Conservation (phyloP, 2,329 filamentous ascomycete species). For the Pseudogymnoascus sp. region DNA sequence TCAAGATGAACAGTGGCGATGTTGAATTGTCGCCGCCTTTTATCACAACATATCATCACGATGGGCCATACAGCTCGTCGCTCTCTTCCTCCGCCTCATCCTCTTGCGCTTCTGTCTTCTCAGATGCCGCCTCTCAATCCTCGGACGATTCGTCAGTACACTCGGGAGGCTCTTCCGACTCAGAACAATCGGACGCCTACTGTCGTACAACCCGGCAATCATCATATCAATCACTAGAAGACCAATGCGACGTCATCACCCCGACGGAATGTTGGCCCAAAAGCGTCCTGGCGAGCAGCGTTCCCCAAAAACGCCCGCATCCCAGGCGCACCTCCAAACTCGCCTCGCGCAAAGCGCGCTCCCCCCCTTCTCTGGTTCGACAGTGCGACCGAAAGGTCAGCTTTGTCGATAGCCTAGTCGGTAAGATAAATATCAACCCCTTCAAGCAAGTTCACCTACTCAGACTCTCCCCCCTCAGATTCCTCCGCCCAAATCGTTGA, state of each 20-base stretch:
- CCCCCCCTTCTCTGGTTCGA: conserved; percentile 70
- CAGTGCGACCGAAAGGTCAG: conserved; percentile 89
- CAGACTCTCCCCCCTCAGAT: conserved; percentile 54
- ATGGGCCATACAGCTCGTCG: conserved; percentile 31
- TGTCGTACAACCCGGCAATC: conserved; percentile 32
- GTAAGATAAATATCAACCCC: conserved; percentile 57
- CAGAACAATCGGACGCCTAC: conserved; percentile 43
- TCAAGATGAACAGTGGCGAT: conserved; percentile 55
- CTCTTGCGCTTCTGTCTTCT: conserved; percentile 62
- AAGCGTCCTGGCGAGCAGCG: conserved; percentile 35
- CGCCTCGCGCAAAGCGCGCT: conserved; percentile 49
- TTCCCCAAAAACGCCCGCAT: conserved; percentile 60
- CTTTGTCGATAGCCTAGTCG: conserved; percentile 95
- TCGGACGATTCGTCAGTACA: conserved; percentile 64
- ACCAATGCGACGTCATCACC: conserved; percentile 27
- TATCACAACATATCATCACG: conserved; percentile 39
- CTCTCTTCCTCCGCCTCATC: conserved; percentile 10
- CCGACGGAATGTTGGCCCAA: conserved; percentile 30
- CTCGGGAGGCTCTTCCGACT: conserved; percentile 48
- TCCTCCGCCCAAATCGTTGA: conserved; percentile 96
- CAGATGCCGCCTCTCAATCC: conserved; percentile 61
- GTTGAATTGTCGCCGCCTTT: conserved; percentile 49
- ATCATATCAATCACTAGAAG: conserved; percentile 27
- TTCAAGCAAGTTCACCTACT: conserved; percentile 28
- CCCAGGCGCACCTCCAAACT: conserved; percentile 53